Conservation (phyloP, 75 land plant genomes). For the Sequoia sempervirens region DNA sequence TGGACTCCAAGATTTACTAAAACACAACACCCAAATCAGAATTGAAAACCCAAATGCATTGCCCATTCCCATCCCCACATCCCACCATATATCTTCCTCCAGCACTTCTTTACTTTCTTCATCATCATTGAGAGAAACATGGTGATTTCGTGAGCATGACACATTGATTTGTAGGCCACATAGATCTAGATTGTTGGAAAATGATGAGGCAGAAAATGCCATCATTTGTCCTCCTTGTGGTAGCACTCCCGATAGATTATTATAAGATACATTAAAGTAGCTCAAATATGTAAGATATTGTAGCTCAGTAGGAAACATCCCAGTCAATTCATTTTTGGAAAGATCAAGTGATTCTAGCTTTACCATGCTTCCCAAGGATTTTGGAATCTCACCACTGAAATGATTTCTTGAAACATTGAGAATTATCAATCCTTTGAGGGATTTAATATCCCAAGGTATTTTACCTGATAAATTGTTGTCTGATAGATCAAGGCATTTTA, state of each 20-base stretch:
- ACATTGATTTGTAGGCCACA: neutral
- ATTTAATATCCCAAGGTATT: neutral
- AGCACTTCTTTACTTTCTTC: neutral
- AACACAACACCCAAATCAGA: neutral
- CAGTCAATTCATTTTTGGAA: neutral
- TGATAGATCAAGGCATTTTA: neutral
- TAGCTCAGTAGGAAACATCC: neutral
- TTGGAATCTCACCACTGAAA: neutral
- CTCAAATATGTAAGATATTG: neutral
- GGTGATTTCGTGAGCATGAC: neutral
- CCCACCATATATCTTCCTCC: neutral
- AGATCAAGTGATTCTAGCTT: neutral
- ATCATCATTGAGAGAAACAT: neutral
- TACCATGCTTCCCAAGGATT: neutral
- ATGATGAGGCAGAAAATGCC: neutral
- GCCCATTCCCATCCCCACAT: neutral
- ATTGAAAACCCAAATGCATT: neutral
- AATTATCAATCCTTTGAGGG: neutral
- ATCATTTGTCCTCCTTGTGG: neutral
- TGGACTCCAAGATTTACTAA: too few relatives aligned
- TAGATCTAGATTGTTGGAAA: neutral
- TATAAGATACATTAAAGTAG: neutral
- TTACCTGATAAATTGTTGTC: neutral
- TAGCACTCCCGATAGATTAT: neutral
- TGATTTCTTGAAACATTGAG: neutral